Base-by-base conservation (phyloP, 2,329 filamentous ascomycete species). In the Rutstroemia sydowiana region DNA sequence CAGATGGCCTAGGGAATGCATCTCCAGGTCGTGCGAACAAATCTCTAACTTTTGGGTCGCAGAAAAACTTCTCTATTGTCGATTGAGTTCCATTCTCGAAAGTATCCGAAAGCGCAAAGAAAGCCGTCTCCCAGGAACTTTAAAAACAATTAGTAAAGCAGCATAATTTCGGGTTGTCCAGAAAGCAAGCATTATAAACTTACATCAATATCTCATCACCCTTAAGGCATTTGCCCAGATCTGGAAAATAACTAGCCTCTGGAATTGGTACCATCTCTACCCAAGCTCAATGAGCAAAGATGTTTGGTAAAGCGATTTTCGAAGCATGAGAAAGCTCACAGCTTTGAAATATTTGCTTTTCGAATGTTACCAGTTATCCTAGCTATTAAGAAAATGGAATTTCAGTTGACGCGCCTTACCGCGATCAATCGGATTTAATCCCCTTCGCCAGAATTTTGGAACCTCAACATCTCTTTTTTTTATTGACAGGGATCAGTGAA, bases 161-260 rank as follows among this genome's bases (percentile, higher is more conserved):
- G 21, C 11, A 14, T 8, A 50, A n/a, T n/a, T n/a, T n/a, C 34
- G 21, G 16, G 9, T 31, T 39, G 23, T 21, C n/a, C 20, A 46
- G 40, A 37, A 44, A 30, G 40, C 7, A 31, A 34, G 43, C 43
- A 18, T 18, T 18, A 43, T 21, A n/a, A 45, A 59, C 84, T 68
- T 77, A 95, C 87, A 95, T 78, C 64, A 96, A 76, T 66, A 85
- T 78, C 64, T 80, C 79, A 69, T 92, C 84, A 71, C 88, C 88
- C 63, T 81, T 84, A 65, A 97, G 78, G 72, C 88, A 95, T 67
- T 87, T 83, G 70, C 89, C 86, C 70, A 96, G 77, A 66, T 89
- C 82, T 66, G 91, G 88, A 65, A 95, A 87, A 73, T 91, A 93
- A 68, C 79, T 75, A 66, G 75, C 74, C 72, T 86, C 84, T 65